These are phyloP conservation scores for Botrytis pseudocinerea DNA, from an alignment of 2,329 filamentous ascomycete genomes.

Conservation along the genomic window DNA sequence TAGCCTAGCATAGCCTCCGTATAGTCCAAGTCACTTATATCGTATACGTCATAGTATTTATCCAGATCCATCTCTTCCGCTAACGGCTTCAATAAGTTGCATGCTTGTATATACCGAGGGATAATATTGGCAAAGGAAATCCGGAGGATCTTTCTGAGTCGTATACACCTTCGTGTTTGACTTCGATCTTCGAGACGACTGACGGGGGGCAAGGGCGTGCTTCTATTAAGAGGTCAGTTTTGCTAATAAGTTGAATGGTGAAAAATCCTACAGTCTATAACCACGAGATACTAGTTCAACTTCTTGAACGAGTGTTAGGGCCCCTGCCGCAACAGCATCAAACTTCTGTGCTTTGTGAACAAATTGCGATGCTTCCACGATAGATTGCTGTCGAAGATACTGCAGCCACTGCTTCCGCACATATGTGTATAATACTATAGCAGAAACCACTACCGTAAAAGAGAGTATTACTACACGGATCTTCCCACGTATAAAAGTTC, in stretches of 20 bases:
- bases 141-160: conserved; percentile 75
- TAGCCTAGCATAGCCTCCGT: conserved; percentile 67
- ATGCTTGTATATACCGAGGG: conserved; percentile 69
- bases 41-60: conserved; percentile 89
- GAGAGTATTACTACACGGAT: conserved; percentile 52
- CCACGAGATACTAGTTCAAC: conserved; percentile 93
- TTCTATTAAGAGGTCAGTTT: conserved; percentile 54
- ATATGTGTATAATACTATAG: conserved; percentile 65
- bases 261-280: conserved; percentile 70
- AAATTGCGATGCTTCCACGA: conserved; percentile 67
- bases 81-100: conserved; percentile 66
- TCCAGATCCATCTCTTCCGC: conserved; percentile 81
- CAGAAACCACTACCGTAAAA: conserved; percentile 52
- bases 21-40: conserved; percentile 72
- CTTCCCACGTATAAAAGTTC: conserved; percentile 54
- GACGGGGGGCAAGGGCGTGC: conserved; percentile 86
- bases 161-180: conserved; percentile 75
- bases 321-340: conserved; percentile 73
- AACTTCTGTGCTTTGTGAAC: conserved; percentile 77
- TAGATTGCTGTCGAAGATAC: conserved; percentile 71
- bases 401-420: conserved; percentile 79
- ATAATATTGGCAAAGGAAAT: conserved; percentile 70
- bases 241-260: not conserved
- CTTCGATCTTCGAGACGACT: conserved; percentile 83
- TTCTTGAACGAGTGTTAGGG: conserved; percentile 83